Evolutionary conservation across 139 green algal species (phyloP), one percentile per base, ranked within the genome.

Genomic region (Pycnococcus provasolii): DNA sequence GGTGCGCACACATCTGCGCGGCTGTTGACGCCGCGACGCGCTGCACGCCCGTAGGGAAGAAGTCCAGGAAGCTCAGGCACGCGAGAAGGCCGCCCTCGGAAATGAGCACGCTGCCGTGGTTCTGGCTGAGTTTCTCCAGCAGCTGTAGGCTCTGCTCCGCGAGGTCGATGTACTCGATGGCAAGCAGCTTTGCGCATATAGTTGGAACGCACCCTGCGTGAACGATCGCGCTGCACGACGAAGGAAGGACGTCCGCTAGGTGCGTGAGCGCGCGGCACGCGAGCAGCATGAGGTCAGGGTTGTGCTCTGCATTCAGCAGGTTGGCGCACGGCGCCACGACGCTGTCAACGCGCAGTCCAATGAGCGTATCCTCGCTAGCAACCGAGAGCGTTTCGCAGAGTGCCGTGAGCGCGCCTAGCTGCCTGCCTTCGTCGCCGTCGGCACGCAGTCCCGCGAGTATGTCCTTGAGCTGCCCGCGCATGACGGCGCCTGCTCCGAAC

Each of bases 161-260:
- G 44, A 97, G 77, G 69, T 97, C 91, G 42, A 97, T 97, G 82
- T 96, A 97, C 77, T 97, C 91, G 8, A 97, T 95, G 53, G 79
- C 90, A 9, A 96, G 77, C 62, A 97, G 81, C 2, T 87, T 73
- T 1, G 80, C 79, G 68, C 89, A 96, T 45, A 97, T 86, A 15
- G 75, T 76, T 2, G 79, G 76, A 42, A 95, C 80, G 4, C 87
- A 91, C 4, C 86, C 87, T 60, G 95, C 83, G 41, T 90, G 84
- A n/a, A 96, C 88, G 47, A 97, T 90, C 40, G 78, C 71, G 9
- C 73, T 67, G 47, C 73, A 76, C 37, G 78, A 82, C 6, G 83
- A 85, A 2, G 77, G 77, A 71, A 95, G 77, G 42, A 94, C 83
- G 64, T 97, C 91, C 5, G 84, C 87, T 71, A 97, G 80, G 66